Base-by-base conservation (phyloP, 768 basidiomycete species). In the Boletus rufocinnamomeus region DNA sequence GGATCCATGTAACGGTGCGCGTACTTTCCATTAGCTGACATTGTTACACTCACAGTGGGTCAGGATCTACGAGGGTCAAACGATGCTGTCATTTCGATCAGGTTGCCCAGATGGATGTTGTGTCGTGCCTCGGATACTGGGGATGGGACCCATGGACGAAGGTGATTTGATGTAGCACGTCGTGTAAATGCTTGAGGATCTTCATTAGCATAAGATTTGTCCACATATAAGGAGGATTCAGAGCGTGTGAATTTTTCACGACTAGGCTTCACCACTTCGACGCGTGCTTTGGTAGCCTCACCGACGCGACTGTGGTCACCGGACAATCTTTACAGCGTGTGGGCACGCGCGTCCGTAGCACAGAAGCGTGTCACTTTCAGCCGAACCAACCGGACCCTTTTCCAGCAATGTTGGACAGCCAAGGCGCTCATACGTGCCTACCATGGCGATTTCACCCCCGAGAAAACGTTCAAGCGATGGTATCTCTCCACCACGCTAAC, bases 381-480 rank as follows among this genome's bases (percentile, higher is more conserved):
- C 54, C 70, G 75, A 17, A 81, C 84, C 32, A 66, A 75, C 35
- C 74, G 79, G 44, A 86, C 90, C 0, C 81, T 98, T 38, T 97
- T 91, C 77, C 91, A 96, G 73, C 91, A 96, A 66, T 89, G 95
- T 41, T 98, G 94, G 93, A 79, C 77, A 21, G 85, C 92, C 14
- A 97, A 96, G 75, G 81, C 87, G 5, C 84, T 93, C 58, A 82
- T 93, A 34, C 87, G 95, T 56, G 95, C 86, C 5, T 98, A 98
- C 80, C 97, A 98, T 70, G 95, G 95, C 25, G 95, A 97, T 80
- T 89, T 84, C 70, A 94, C 98, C 60, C 87, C 87, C 53, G 93
- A 96, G 78, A 89, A 88, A 67, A 87, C 88, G 38, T 98, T 98
- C 83, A 95, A 95, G 71, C 85, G 89, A 57, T 95, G 93, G 90